Conservation (phyloP, 1,139 yeast genomes). For the Blastobotrys buckinghamii region DNA sequence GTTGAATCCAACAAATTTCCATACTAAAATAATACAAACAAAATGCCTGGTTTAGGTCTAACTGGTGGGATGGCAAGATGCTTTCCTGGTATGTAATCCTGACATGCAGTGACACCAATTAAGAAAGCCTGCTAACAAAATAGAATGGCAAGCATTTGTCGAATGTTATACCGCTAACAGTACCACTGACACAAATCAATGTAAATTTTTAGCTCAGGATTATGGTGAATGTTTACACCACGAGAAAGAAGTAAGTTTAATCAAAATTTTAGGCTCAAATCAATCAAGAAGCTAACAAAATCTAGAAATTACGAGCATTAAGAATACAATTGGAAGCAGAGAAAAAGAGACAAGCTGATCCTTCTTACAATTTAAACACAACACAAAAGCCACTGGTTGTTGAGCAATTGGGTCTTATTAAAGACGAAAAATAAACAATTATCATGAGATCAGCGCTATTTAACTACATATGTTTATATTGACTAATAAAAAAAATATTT, state of each 20-base stretch:
- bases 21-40: background rate
- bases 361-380: conserved; percentile 14
- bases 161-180: conserved; percentile 41
- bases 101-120: background rate
- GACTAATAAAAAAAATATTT: background rate
- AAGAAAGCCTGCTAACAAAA: background rate
- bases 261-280: conserved; percentile 13
- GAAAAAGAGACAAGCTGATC: conserved; percentile 22
- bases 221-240: conserved; percentile 37
- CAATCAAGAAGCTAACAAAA: background rate
- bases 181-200: conserved; percentile 34
- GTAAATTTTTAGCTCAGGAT: conserved; percentile 41
- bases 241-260: no score
- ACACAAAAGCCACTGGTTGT: conserved; percentile 20
- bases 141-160: conserved; percentile 42
- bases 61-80: conserved; percentile 46
- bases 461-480: no score
- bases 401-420: conserved; percentile 22
- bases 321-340: conserved; percentile 24
- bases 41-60: conserved; percentile 40
- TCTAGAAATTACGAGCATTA: conserved; percentile 24
- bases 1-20: no score
- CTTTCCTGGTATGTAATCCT: conserved; percentile 35
- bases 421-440: conserved; percentile 6
- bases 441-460: background rate